Conservation (phyloP, 2,329 filamentous ascomycete species). For the Myriosclerotinia duriaeana region DNA sequence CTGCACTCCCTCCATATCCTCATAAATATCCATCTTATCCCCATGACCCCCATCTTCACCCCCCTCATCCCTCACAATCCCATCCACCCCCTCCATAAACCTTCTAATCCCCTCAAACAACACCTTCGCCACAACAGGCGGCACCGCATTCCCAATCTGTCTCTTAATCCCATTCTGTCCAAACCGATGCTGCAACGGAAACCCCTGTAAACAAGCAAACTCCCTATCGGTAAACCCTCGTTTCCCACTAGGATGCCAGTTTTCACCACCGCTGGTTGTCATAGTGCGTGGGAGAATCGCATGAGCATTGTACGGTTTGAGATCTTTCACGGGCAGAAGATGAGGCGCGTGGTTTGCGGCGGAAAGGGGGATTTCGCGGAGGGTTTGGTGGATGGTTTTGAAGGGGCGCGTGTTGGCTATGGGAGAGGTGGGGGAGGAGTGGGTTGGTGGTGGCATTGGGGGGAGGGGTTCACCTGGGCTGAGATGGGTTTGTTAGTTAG, state of each 20-base stretch:
- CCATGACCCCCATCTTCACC: not conserved
- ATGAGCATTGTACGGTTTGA: slow-evolving; percentile 48
- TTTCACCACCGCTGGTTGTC: slow-evolving; percentile 61
- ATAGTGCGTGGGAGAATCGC: slow-evolving; percentile 56
- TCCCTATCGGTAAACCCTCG: slow-evolving; percentile 65
- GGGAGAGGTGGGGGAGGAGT: slow-evolving; percentile 46
- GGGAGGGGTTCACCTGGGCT: slow-evolving; percentile 72
- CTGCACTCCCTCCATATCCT: not conserved
- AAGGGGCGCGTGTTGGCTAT: slow-evolving; percentile 39
- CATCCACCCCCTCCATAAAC: slow-evolving; percentile 37
- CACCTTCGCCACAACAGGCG: slow-evolving; percentile 55
- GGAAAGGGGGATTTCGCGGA: slow-evolving; percentile 33
- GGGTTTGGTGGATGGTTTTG: slow-evolving; percentile 46
- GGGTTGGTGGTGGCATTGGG: slow-evolving; percentile 61
- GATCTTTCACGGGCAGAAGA: slow-evolving; percentile 20
- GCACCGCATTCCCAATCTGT: slow-evolving; percentile 80
- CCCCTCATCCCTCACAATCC: slow-evolving; percentile 36
- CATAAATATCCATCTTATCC: slow-evolving; percentile 4
- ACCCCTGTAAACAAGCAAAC: slow-evolving; percentile 67
- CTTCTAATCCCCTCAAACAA: slow-evolving; percentile 45
- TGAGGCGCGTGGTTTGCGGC: slow-evolving; percentile 43
- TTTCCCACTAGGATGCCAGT: slow-evolving; percentile 64
- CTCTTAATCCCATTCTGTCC: slow-evolving; percentile 47
- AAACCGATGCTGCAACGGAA: slow-evolving; percentile 63
- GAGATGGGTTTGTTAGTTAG: slow-evolving; percentile 14